A percentile compares a stretch with the other conserved stretches of the same genome.
Evolutionary conservation across 78 protist genomes (phyloP).

Genomic region (Tieghemostelium lacteum): DNA sequence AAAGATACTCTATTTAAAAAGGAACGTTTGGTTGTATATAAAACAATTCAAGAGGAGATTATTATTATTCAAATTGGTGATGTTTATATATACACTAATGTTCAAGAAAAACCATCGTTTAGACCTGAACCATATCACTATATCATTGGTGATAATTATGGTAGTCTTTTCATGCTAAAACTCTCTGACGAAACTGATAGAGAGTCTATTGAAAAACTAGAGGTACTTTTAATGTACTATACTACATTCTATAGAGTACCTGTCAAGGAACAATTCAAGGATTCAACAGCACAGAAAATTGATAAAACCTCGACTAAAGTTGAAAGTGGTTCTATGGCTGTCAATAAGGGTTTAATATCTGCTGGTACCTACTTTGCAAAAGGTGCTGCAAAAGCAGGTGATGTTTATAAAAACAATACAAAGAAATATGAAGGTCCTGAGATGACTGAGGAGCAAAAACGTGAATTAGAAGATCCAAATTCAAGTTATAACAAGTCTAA

Average conservation of each 20-base stretch:
- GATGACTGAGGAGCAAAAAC: constrained; percentile 60
- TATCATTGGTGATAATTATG: constrained; percentile 35
- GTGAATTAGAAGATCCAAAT: constrained; percentile 51
- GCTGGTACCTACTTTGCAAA: constrained; percentile 66
- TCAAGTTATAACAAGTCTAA: background rate
- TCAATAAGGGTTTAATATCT: constrained; percentile 15
- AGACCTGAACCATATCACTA: constrained; percentile 42
- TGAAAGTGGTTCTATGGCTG: constrained; percentile 1
- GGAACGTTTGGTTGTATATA: constrained; percentile 15
- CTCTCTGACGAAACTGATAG: constrained; percentile 5
- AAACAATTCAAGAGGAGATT: background rate
- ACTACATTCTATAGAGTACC: constrained; percentile 42
- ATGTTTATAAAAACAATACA: constrained; percentile 51
- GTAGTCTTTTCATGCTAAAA: constrained; percentile 19
- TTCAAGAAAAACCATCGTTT: constrained; percentile 33
- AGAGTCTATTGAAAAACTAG: constrained; percentile 42
- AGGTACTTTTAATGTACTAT: constrained; percentile 39
- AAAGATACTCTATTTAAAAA: constrained; percentile 10
- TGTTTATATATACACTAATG: constrained; percentile 47
- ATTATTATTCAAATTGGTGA: constrained; percentile 24
- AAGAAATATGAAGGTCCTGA: constrained; percentile 76
- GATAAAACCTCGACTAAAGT: constrained; percentile 12
- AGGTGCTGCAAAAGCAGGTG: constrained; percentile 58
- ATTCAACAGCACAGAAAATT: constrained; percentile 44
- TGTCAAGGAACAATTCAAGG: constrained; percentile 18